Base-by-base conservation (phyloP, 2,329 filamentous ascomycete species). In the Ophiocordyceps polyrhachis-furcata region DNA sequence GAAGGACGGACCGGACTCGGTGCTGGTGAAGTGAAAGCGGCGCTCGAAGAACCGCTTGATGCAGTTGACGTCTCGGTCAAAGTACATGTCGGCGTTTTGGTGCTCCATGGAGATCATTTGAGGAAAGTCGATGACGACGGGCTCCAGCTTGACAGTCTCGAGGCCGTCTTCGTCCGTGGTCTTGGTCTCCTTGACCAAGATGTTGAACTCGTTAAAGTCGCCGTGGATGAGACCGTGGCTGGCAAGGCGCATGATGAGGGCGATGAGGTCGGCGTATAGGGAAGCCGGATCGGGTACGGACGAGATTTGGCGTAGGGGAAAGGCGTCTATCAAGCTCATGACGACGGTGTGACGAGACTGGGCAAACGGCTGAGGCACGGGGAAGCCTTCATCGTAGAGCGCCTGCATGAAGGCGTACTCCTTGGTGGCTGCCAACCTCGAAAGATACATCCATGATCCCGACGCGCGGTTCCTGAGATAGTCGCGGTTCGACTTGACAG, bases 151-250 rank as follows among this genome's bases (percentile, higher is more conserved):
- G 45, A 83, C 51, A 0, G 57, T 47, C 53, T 68, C 64, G 40
- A 60, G 50, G 2, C 59, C 58, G 53, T 69, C 57, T 7, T 69
- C 62, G 6, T 63, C 61, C 9, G 52, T 56, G 3, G 53, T 52
- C 45, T 58, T 67, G 45, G 70, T 76, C 60, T 96, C 89, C 58
- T 91, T 86, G 59, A 98, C 79, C 31, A 98, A 68, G 50, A 98
- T 89, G 61, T 98, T 98, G 71, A 98, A 98, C 62, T 98, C 93
- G 67, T 98, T 98, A 68, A 93, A 98, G 60, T 98, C 91, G 49
- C 91, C 91, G 58, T 98, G 91, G 49, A 98, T 98, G 42, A 98
- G 68, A 7, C 91, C 91, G 52, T 88, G 79, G 49, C 77, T 77
- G 6, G 91, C 89, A 38, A 98, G 70, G 25, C 79, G 75, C 40